These are phyloP conservation scores for Backusella sp. DNA, from an alignment of 192 early-diverging fungal genomes.

Conservation along the genomic window DNA sequence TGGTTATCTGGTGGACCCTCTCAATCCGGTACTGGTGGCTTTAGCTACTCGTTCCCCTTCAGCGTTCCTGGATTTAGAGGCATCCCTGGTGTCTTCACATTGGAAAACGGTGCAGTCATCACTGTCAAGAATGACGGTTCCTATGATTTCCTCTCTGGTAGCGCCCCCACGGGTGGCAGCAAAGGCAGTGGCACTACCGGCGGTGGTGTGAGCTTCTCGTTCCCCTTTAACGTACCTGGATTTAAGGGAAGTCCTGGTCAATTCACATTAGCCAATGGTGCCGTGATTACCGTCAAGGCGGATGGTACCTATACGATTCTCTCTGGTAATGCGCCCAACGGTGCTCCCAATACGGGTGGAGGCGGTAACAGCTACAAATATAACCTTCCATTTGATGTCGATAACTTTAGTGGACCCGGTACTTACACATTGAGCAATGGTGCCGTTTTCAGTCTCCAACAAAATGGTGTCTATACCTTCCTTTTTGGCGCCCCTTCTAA, in stretches of 20 bases:
- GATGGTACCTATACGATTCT: neutral
- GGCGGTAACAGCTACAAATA: neutral
- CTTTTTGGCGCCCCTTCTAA: neutral
- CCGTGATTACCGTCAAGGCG: neutral
- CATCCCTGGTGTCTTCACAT: neutral
- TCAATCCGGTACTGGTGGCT: neutral
- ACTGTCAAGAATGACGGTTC: neutral
- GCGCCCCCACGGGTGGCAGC: neutral
- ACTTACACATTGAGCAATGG: neutral
- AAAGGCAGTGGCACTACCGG: neutral
- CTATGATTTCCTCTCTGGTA: neutral
- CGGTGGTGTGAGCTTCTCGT: neutral
- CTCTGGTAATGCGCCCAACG: neutral
- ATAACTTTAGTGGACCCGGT: neutral
- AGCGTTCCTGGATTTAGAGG: neutral
- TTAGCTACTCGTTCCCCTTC: neutral
- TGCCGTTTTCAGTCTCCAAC: neutral
- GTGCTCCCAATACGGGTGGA: neutral
- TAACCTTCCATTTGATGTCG: neutral
- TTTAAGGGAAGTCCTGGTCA: neutral
- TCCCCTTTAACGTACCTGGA: neutral
- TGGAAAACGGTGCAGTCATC: neutral
- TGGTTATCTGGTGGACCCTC: neutral
- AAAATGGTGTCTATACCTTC: neutral
- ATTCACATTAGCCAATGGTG: neutral